phyloP scores from a whole-genome alignment of 2,329 filamentous ascomycete species.

The Phyllosticta citribraziliensis region DNA sequence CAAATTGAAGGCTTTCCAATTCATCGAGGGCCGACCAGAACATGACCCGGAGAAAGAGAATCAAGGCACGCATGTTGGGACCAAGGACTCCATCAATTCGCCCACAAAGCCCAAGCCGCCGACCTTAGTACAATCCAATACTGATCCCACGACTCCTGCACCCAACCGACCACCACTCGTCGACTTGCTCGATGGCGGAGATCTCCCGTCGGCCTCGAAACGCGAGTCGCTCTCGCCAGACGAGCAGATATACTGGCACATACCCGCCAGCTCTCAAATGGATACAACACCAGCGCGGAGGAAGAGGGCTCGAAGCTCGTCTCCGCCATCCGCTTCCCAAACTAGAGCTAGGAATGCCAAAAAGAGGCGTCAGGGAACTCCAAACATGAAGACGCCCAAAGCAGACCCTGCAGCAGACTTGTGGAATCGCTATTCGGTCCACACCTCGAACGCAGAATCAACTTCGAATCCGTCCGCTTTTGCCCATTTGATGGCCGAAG shows the following conservation, averaged over 20 bases:
- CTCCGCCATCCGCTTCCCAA: constrained; percentile 31
- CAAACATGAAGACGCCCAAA: constrained; percentile 29
- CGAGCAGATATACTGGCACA: constrained; percentile 51
- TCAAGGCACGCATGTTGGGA: neutral
- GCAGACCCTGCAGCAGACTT: constrained; percentile 38
- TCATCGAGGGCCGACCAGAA: constrained; percentile 30
- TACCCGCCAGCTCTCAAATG: neutral
- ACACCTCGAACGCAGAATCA: constrained; percentile 27
- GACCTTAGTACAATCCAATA: constrained; percentile 18
- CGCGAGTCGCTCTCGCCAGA: constrained; percentile 45
- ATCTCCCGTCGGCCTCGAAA: constrained; percentile 43
- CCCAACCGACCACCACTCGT: constrained; percentile 49
- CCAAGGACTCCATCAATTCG: neutral
- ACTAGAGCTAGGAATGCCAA: constrained; percentile 23
- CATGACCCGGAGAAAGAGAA: constrained; percentile 38
- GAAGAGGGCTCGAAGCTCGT: constrained; percentile 39
- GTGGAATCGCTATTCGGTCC: constrained; percentile 34
- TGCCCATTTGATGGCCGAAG: constrained; percentile 35
- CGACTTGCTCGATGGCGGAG: constrained; percentile 51
- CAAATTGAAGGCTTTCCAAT: constrained; percentile 48
- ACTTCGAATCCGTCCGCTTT: constrained; percentile 29
- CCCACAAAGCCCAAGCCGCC: constrained; percentile 18
- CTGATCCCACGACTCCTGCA: constrained; percentile 43
- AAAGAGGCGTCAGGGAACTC: neutral
- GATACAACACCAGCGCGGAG: constrained; percentile 32